Percentiles rank a stretch among this genome's conserved stretches.
Evolutionary conservation across 108 stramenopile species (phyloP).

Genomic region (Parietichytrium sp.): DNA sequence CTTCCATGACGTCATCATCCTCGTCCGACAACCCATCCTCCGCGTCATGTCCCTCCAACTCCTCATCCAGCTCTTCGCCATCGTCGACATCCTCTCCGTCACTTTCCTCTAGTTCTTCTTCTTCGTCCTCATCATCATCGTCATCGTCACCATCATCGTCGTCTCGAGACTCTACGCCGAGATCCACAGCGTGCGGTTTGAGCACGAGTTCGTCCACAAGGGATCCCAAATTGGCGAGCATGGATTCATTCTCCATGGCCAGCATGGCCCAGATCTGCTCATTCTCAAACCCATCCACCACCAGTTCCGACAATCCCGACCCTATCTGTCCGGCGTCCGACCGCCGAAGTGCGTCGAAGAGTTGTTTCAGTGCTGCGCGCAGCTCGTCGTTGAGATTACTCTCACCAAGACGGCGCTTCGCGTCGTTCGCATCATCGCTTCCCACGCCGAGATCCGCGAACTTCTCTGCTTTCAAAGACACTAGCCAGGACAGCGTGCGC

Average conservation of each 20-base stretch:
- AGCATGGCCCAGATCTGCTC: constrained; percentile 35
- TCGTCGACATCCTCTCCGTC: neutral
- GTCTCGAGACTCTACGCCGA: neutral
- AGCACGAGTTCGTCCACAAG: neutral
- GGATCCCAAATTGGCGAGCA: neutral
- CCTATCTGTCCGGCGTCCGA: constrained; percentile 7
- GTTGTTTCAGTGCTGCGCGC: too few relatives aligned
- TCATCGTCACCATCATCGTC: neutral
- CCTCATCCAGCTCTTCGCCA: neutral
- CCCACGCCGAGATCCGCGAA: too few relatives aligned
- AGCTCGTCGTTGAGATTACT: too few relatives aligned
- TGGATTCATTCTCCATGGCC: constrained; percentile 26
- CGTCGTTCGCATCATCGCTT: too few relatives aligned
- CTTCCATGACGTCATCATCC: neutral
- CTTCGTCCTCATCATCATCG: neutral
- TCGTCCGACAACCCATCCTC: neutral
- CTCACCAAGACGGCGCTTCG: too few relatives aligned
- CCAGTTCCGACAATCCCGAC: constrained; percentile 4
- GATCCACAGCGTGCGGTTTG: neutral
- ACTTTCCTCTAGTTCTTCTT: neutral
- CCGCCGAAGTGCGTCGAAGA: too few relatives aligned
- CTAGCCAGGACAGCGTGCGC: too few relatives aligned
- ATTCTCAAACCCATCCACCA: neutral
- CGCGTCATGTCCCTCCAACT: neutral
- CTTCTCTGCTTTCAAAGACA: too few relatives aligned